A percentile compares a stretch with the other conserved stretches of the same genome.
These are phyloP conservation scores for Aristolochia californica DNA, from an alignment of 164 flowering plant species.

Conservation along the genomic window DNA sequence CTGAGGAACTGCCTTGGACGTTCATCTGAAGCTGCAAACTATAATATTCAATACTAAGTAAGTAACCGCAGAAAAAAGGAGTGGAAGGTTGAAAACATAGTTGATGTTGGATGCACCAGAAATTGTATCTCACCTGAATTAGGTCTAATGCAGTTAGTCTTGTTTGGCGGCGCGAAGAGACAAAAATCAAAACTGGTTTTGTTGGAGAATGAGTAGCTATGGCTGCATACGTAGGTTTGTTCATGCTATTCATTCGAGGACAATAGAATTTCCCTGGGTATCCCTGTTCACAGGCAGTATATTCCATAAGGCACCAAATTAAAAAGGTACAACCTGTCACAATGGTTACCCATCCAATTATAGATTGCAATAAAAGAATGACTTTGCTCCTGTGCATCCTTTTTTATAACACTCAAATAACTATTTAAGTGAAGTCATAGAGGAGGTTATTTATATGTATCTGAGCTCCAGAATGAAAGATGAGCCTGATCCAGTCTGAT, in stretches of 20 bases:
- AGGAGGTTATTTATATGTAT: too few relatives aligned
- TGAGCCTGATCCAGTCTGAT: too few relatives aligned
- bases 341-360: too few relatives aligned
- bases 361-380: too few relatives aligned
- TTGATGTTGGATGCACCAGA: too few relatives aligned
- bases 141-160: conserved; percentile 96
- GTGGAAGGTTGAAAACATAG: too few relatives aligned
- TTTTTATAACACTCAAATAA: too few relatives aligned
- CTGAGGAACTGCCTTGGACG: conserved; percentile 69
- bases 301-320: background rate
- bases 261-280: conserved; percentile 97
- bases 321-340: too few relatives aligned
- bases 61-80: background rate
- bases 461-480: too few relatives aligned
- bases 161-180: conserved; percentile 97
- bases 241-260: conserved; percentile 99
- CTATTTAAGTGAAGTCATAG: too few relatives aligned
- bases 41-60: conserved; percentile 4
- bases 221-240: conserved; percentile 97
- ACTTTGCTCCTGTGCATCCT: too few relatives aligned
- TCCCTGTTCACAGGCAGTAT: conserved; percentile 39
- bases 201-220: conserved; percentile 94
- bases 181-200: conserved; percentile 96
- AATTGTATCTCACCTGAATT: conserved; percentile 58
- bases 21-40: conserved; percentile 97